Evolutionary conservation across 768 basidiomycete genomes (phyloP), one percentile per base, ranked within the genome.

Genomic region (Mycena rosella): DNA sequence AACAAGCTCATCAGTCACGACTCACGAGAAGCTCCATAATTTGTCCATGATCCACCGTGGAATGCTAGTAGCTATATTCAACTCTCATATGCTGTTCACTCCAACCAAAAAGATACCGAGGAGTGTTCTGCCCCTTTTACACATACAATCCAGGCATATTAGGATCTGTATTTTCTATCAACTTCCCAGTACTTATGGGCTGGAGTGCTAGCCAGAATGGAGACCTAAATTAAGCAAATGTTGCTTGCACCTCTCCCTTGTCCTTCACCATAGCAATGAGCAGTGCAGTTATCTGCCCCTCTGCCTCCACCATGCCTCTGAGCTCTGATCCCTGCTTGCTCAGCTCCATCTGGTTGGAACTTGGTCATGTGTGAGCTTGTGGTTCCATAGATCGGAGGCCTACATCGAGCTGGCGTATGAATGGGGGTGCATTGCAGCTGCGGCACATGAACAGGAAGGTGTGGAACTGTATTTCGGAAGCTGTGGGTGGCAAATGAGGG

Each of bases 331-430:
- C 90, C 78, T 93, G 91, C 48, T 78, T 78, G 67, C 87, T 88
- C 45, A 94, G 79, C 76, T 90, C 90, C 11, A 85, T 85, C 74
- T 91, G 90, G 67, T 90, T 91, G 73, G n/a, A n/a, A n/a, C n/a
- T n/a, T n/a, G n/a, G n/a, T n/a, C n/a, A n/a, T 88, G 85, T 5
- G 88, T 89, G 1, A 90, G 80, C 71, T 91, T 91, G 36, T 84
- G 77, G 63, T 90, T 90, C 0, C 83, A 80, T 14, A 90, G 79
- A 65, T 91, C 88, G 3, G 65, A 79, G 66, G 38, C 54, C 59
- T 27, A 71, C 52, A 20, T 67, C 55, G 42, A 65, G 63, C 24
- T 38, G 49, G 26, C 60, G 18, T 58, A 61, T 34, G 38, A 59
- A 49, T 60, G 38, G 55, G 68, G 69, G 45, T 65, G 70, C 17